phyloP scores from a whole-genome alignment of 1,139 yeast species.

The Meyerozyma athensensis region DNA sequence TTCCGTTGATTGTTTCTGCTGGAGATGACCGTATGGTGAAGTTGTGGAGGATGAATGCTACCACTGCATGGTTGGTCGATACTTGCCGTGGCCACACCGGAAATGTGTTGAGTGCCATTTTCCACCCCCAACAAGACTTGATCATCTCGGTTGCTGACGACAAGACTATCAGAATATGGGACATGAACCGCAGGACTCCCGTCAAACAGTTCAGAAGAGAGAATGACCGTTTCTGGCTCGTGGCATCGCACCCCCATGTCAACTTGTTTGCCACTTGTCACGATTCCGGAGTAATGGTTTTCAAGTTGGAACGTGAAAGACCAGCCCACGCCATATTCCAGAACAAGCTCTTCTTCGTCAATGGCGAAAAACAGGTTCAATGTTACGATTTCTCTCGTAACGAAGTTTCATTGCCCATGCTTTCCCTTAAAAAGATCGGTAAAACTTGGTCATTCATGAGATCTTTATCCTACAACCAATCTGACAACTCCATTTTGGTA shows the following conservation, averaged over 20 bases:
- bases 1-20: conserved; percentile 92
- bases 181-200: conserved; percentile 86
- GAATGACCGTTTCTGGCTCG: conserved; percentile 90
- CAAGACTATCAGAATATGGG: conserved; percentile 97
- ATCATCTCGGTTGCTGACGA: conserved; percentile 94
- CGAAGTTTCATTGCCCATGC: conserved; percentile 70
- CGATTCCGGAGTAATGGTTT: conserved; percentile 97
- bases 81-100: conserved; percentile 97
- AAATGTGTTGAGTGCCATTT: conserved; percentile 81
- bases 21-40: conserved; percentile 95
- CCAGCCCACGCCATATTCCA: conserved; percentile 81
- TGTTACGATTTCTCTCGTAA: conserved; percentile 60
- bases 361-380: conserved; percentile 84
- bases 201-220: conserved; percentile 94
- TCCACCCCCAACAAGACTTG: conserved; percentile 92
- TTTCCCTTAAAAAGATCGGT: conserved; percentile 80
- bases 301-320: conserved; percentile 95
- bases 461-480: conserved; percentile 83
- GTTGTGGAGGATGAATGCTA: conserved; percentile 96
- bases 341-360: conserved; percentile 66
- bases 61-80: conserved; percentile 99
- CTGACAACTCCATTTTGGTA: conserved; percentile 81
- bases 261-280: conserved; percentile 96
- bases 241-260: conserved; percentile 83
- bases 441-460: conserved; percentile 83